These are phyloP conservation scores for Phytophthora lateralis DNA, from an alignment of 352 stramenopile species.

Conservation along the genomic window DNA sequence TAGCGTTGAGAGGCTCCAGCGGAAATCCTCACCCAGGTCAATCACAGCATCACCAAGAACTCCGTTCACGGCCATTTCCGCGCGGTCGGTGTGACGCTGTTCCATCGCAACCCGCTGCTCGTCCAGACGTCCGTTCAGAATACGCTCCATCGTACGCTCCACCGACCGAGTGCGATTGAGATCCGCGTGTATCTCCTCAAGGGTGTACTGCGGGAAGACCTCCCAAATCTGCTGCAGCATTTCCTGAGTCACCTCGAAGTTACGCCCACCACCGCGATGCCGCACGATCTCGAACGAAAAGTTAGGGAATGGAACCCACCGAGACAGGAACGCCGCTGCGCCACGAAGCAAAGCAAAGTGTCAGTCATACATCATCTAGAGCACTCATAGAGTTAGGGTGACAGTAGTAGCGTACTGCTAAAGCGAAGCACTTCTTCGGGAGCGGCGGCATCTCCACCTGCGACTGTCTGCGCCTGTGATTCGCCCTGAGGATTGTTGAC, in stretches of 20 bases:
- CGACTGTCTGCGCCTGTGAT: constrained; percentile 11
- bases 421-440: constrained; percentile 73
- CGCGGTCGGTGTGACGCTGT: constrained; percentile 21
- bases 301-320: constrained; percentile 72
- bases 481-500: constrained; percentile 12
- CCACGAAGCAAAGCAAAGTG: constrained; percentile 14
- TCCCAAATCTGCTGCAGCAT: constrained; percentile 81
- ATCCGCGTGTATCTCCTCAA: constrained; percentile 61
- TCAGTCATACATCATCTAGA: constrained; percentile 14
- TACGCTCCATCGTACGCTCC: constrained; percentile 76
- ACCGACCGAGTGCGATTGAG: constrained; percentile 59
- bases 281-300: constrained; percentile 82
- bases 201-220: constrained; percentile 73
- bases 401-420: constrained; percentile 59
- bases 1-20: constrained; percentile 48
- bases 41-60: constrained; percentile 42
- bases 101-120: constrained; percentile 40
- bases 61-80: constrained; percentile 24
- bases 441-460: constrained; percentile 14
- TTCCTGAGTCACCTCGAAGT: constrained; percentile 64
- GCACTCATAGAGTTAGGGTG: constrained; percentile 1
- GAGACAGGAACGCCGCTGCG: constrained; percentile 70
- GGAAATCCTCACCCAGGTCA: constrained; percentile 45
- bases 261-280: constrained; percentile 34
- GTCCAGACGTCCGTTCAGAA: constrained; percentile 60